phyloP scores from a whole-genome alignment of 2,329 filamentous ascomycete species.

The Paraphaeosphaeria minitans region DNA sequence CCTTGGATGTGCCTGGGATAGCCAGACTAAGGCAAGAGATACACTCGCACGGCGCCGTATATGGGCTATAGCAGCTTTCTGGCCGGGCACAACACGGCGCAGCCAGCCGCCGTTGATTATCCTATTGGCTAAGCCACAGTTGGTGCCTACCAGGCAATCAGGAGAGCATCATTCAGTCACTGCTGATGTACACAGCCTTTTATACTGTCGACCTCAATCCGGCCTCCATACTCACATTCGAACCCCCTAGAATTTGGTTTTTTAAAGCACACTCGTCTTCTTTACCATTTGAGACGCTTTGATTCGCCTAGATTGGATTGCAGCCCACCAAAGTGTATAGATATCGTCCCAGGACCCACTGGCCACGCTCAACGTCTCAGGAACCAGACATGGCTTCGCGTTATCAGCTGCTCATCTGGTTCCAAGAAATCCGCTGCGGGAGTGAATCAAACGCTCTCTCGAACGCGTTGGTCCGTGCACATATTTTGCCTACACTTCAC shows the following conservation, averaged over 20 bases:
- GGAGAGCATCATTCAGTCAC: background rate
- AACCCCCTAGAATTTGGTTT: background rate
- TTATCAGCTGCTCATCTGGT: background rate
- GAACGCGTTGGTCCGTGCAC: background rate
- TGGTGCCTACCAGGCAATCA: background rate
- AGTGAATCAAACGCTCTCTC: background rate
- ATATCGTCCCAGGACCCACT: background rate
- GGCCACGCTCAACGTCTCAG: background rate
- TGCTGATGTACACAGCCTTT: background rate
- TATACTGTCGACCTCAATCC: background rate
- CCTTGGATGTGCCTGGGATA: background rate
- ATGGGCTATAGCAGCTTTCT: background rate
- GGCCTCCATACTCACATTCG: background rate
- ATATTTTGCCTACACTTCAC: background rate
- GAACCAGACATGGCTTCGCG: background rate
- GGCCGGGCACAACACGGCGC: background rate
- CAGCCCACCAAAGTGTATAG: background rate
- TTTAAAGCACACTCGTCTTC: background rate
- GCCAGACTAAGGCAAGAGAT: background rate
- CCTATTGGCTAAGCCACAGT: constrained; percentile 5
- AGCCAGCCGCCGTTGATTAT: background rate
- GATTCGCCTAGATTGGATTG: background rate
- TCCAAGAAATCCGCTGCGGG: background rate
- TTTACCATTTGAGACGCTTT: background rate
- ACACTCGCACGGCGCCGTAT: background rate